Base-by-base conservation (phyloP, 2,329 filamentous ascomycete species). In the Colletotrichum cuscutae region DNA sequence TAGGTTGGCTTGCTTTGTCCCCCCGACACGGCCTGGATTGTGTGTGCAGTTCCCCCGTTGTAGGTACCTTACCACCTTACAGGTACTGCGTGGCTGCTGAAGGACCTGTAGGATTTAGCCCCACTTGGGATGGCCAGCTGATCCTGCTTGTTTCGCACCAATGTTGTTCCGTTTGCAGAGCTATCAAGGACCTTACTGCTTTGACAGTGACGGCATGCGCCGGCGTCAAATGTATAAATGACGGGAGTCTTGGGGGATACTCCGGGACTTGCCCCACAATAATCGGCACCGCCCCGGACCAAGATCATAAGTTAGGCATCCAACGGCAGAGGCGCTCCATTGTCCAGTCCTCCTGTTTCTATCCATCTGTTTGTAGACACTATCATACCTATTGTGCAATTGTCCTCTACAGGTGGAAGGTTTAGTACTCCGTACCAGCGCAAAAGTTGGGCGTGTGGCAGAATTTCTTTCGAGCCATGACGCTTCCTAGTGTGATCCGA, bases 71-170 rank as follows among this genome's bases (percentile, higher is more conserved):
- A 35, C 32, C 9, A 42, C 37, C 37, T 19, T 42, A 42, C 37
- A 42, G 37, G 37, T 42, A 19, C 37, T 42, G 32, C 32, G 32
- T 42, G n/a, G 30, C 42, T 49, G 19, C 42, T 49, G 8, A 22
- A 49, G 13, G 37, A 12, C 11, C 32, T 35, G 32, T 15, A 42
- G 15, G 42, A 3, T 49, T 32, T 12, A 35, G 32, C 65, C 57
- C 68, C 69, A 69, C 69, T 52, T 35, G 28, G 30, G n/a, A 37
- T 62, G 70, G 49, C 63, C 65, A 74, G 60, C 61, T 74, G 72
- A 73, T 73, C 70, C 53, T 67, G n/a, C 42, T 13, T 46, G 49
- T 62, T 52, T 53, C 70, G 72, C 70, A 73, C 37, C 57, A 74
- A 61, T 57, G 22, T 73, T 73, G 53, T 65, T 74, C 72, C 72